Evolutionary conservation across 108 stramenopile species (phyloP), one percentile per base, ranked within the genome.

Genomic region (Parmales sp.): DNA sequence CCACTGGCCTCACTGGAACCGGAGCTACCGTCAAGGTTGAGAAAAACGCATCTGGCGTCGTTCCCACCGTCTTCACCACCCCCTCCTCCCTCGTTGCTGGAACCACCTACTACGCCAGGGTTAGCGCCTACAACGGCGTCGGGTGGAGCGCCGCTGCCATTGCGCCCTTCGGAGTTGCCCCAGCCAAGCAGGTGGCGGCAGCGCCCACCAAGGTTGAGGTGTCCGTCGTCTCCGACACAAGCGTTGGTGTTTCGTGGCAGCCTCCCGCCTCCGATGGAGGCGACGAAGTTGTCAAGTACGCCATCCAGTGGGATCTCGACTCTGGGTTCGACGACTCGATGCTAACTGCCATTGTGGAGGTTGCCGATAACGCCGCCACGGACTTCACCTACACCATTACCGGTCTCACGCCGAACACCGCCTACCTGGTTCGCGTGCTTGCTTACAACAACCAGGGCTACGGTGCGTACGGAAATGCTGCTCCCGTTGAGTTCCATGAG

Each of bases 391-490:
- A 76, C 68, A 67, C 76, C 2, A 74, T 90, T 29, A 44, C 70
- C 11, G 79, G 75, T 5, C 76, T 90, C 3, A 76, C 46, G 37
- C 80, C 86, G 7, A 78, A 83, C 2, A 45, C 51, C n/a, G 43
- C 63, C 3, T 90, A 90, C 66, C 71, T 69, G 20, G 79, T 88
- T 0, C 48, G 80, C 48, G 86, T 90, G 1, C 38, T 78, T 20
- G 89, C 89, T 0, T 74, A 80, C 63, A 88, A 84, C 69, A 64
- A 66, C 20, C 65, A 68, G 36, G 87, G 87, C 0, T 84, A 83
- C 67, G 73, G 76, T 25, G 63, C 63, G 8, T 60, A 28, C n/a
- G 25, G 16, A 7, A 34, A 28, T 60, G 54, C 54, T 20, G 16
- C 28, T 16, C 54, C 54, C 26, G 36, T 60, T 34, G 31, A 60